A percentile compares a stretch with the other conserved stretches of the same genome.
Conservation (phyloP, 1,284 basidiomycete genomes). For the Rhodotorula sp. region DNA sequence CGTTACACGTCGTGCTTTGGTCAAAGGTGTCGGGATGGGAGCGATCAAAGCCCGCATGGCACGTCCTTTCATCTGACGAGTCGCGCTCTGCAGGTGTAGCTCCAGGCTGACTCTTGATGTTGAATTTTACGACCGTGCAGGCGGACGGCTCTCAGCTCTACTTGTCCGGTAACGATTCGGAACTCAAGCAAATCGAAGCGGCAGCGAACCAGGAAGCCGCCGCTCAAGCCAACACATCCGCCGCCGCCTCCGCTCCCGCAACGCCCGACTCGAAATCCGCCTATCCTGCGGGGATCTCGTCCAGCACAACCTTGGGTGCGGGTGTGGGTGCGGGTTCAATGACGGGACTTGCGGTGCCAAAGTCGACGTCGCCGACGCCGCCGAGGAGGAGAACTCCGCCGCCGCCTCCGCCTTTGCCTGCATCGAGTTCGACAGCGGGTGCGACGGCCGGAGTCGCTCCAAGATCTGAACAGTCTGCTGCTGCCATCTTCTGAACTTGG, state of each 20-base stretch:
- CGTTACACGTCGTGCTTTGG: slow-evolving; percentile 44
- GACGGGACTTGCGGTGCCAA: too few species aligned
- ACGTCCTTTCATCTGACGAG: not conserved
- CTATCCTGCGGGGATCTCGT: not conserved
- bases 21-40: slow-evolving; percentile 47
- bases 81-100: too few species aligned
- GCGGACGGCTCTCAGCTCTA: slow-evolving; percentile 27
- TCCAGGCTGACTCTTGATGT: not conserved
- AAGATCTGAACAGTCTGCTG: too few species aligned
- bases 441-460: too few species aligned
- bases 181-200: slow-evolving; percentile 25
- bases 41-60: slow-evolving; percentile 44
- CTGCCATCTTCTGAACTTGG: too few species aligned
- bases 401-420: not conserved
- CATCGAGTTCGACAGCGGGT: too few species aligned
- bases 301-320: not conserved
- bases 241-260: not conserved
- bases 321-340: too few species aligned
- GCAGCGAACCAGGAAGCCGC: not conserved
- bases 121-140: not conserved
- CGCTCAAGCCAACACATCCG: not conserved
- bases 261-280: not conserved
- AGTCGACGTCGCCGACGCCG: not conserved
- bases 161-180: slow-evolving; percentile 14
- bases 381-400: not conserved